These are phyloP conservation scores for Bolboschoenus planiculmis DNA, from an alignment of 176 grass and related monocot genomes.

Conservation along the genomic window DNA sequence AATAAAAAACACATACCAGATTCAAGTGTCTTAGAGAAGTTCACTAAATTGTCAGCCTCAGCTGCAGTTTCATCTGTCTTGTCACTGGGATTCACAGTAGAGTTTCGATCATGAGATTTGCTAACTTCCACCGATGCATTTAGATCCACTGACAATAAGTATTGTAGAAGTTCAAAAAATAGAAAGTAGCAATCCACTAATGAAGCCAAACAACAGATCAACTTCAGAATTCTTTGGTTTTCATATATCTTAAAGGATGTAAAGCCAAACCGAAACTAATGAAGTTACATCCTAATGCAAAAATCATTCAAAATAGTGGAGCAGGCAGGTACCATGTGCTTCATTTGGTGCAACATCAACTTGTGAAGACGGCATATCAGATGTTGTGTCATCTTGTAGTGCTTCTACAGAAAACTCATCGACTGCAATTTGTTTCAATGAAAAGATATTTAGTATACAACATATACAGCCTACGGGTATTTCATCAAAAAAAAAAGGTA, in stretches of 20 bases:
- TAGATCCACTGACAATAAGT: neutral
- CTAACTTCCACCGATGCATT: neutral
- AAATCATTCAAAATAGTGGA: neutral
- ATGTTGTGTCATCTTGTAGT: neutral
- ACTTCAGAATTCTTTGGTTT: neutral
- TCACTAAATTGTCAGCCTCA: neutral
- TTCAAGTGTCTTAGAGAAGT: conserved; percentile 6
- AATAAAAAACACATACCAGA: conserved; percentile 8
- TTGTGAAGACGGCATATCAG: neutral
- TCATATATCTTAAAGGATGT: neutral
- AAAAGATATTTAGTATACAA: neutral
- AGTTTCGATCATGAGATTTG: neutral
- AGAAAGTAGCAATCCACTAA: neutral
- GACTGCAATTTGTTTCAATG: neutral
- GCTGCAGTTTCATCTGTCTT: neutral
- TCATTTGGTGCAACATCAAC: neutral
- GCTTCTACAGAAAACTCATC: neutral
- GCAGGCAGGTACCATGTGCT: neutral
- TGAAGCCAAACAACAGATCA: neutral
- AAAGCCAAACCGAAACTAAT: neutral
- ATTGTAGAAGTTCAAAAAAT: neutral
- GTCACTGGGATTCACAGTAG: neutral
- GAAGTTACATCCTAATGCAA: neutral
- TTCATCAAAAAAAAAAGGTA: no score
- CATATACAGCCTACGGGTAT: no score